These are phyloP conservation scores for Neckera pumila DNA, from an alignment of 225 moss, liverwort and hornwort genomes.

Conservation along the genomic window DNA sequence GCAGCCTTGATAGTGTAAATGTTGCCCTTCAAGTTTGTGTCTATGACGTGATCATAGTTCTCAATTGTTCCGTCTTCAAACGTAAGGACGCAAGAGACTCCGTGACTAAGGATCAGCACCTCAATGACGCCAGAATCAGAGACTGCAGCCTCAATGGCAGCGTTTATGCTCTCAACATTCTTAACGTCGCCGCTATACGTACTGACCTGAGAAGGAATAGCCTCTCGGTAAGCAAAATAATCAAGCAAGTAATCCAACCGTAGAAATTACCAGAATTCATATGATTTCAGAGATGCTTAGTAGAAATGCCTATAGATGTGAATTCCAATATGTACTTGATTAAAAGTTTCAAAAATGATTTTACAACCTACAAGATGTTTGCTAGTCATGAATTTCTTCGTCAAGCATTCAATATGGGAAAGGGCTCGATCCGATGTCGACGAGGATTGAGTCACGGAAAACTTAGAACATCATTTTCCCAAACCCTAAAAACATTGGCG, in stretches of 20 bases:
- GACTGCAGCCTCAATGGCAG: conserved; percentile 50
- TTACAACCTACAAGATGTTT: neutral
- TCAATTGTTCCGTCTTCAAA: conserved; percentile 57
- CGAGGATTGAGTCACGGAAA: neutral
- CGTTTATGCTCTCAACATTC: conserved; percentile 33
- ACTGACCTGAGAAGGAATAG: conserved; percentile 21
- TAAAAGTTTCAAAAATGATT: neutral
- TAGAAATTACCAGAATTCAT: neutral
- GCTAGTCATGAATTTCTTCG: neutral
- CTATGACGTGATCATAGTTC: conserved; percentile 47
- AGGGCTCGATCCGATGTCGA: neutral
- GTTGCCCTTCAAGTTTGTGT: conserved; percentile 79
- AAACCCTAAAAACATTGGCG: neutral
- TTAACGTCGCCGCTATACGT: conserved; percentile 68
- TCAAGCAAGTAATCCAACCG: neutral
- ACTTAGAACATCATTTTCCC: neutral
- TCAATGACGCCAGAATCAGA: conserved; percentile 53
- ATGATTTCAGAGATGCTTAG: neutral
- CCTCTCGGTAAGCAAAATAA: neutral
- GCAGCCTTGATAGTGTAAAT: conserved; percentile 69
- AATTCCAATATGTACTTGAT: neutral
- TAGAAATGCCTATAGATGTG: neutral
- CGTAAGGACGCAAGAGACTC: conserved; percentile 34
- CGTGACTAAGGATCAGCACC: conserved; percentile 67
- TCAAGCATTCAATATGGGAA: neutral